These are phyloP conservation scores for Saccharomyces mikatae DNA, from an alignment of 805 yeast species.

Conservation along the genomic window DNA sequence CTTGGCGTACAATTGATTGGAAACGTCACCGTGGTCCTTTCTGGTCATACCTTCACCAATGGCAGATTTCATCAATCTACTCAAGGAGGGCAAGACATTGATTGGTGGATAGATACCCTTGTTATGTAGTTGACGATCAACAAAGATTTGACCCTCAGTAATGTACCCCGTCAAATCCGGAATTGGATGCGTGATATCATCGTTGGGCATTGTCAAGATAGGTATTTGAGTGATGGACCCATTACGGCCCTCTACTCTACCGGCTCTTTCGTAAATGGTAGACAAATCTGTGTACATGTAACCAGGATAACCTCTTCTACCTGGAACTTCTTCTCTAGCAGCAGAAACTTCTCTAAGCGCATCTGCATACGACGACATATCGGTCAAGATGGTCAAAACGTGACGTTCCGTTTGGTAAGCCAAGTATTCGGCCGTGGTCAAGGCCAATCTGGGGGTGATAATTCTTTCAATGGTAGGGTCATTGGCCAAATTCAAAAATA, in stretches of 20 bases:
- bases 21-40: constrained; percentile 98
- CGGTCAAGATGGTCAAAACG: constrained; percentile 94
- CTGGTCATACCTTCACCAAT: constrained; percentile 99
- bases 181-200: constrained; percentile 98
- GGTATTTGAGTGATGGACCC: constrained; percentile 99
- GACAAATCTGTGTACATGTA: constrained; percentile 99
- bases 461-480: constrained; percentile 99
- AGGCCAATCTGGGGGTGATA: constrained; percentile 96
- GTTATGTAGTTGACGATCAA: constrained; percentile 92
- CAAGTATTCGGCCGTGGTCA: constrained; percentile 95
- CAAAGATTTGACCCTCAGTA: constrained; percentile 97
- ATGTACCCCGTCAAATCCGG: constrained; percentile 99
- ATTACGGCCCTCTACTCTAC: constrained; percentile 98
- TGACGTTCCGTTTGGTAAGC: constrained; percentile 99
- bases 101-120: constrained; percentile 99
- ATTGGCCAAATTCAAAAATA: constrained; percentile 94
- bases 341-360: constrained; percentile 99
- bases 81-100: constrained; percentile 92
- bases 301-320: constrained; percentile 99
- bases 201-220: constrained; percentile 98
- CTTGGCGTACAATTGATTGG: constrained; percentile 97
- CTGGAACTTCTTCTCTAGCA: constrained; percentile 99
- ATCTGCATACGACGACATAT: constrained; percentile 99
- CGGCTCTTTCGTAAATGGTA: constrained; percentile 98
- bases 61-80: constrained; percentile 98